A percentile compares a stretch with the other conserved stretches of the same genome.
Conservation (phyloP, 305 asterid genomes). For the Andrographis paniculata region DNA sequence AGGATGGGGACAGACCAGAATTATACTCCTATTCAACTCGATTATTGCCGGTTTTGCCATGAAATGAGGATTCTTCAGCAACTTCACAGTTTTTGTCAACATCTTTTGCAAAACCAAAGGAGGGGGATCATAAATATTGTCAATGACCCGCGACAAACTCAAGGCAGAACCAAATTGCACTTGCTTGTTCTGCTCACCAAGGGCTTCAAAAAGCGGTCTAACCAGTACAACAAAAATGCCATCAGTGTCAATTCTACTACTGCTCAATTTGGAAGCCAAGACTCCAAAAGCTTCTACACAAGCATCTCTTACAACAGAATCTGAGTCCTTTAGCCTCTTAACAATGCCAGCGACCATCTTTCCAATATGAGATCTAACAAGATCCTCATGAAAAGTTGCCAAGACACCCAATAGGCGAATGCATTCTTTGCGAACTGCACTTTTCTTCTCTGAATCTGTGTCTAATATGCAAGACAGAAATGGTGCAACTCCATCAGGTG, state of each 20-base stretch:
- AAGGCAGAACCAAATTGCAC: slow-evolving; percentile 84
- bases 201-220: slow-evolving; percentile 89
- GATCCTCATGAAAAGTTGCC: slow-evolving; percentile 51
- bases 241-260: slow-evolving; percentile 48
- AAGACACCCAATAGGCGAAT: slow-evolving; percentile 67
- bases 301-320: slow-evolving; percentile 79
- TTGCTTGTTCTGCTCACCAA: slow-evolving; percentile 87
- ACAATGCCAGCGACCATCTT: slow-evolving; percentile 82
- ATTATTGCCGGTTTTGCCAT: slow-evolving; percentile 93
- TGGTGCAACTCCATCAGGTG: slow-evolving; percentile 62
- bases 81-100: slow-evolving; percentile 66
- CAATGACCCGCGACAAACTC: slow-evolving; percentile 82
- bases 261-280: slow-evolving; percentile 66
- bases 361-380: slow-evolving; percentile 64
- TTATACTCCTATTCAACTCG: slow-evolving; percentile 86
- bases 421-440: slow-evolving; percentile 92
- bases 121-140: slow-evolving; percentile 71
- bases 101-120: slow-evolving; percentile 76
- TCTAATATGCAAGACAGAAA: slow-evolving; percentile 82
- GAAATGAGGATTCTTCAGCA: slow-evolving; percentile 89
- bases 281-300: slow-evolving; percentile 75
- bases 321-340: slow-evolving; percentile 84
- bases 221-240: slow-evolving; percentile 58
- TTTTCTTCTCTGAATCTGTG: slow-evolving; percentile 73
- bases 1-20: slow-evolving; percentile 48